Percentiles rank a stretch among this genome's conserved stretches.
These are phyloP conservation scores for Pinus tabuliformis DNA, from an alignment of 75 land plant species.

Conservation along the genomic window DNA sequence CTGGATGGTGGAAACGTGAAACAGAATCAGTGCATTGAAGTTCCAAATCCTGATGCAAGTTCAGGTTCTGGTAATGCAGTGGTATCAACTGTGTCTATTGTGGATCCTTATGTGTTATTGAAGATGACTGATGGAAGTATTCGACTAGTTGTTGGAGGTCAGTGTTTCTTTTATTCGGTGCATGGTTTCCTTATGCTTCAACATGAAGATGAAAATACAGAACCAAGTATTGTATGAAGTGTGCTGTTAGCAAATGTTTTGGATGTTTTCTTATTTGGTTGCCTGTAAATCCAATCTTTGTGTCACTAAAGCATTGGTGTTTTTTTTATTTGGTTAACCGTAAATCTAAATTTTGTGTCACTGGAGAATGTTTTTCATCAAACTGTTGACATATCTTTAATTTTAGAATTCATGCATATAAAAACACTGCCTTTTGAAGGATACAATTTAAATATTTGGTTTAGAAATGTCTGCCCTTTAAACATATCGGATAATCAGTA, in stretches of 20 bases:
- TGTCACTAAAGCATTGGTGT: background rate
- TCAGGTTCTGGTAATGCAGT: constrained; percentile 27
- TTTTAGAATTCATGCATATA: background rate
- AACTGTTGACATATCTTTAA: background rate
- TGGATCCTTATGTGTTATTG: constrained; percentile 93
- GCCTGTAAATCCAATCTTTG: background rate
- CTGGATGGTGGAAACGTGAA: constrained; percentile 92
- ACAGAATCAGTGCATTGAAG: constrained; percentile 66
- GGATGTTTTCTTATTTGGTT: background rate
- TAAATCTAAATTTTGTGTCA: background rate
- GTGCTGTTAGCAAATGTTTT: background rate
- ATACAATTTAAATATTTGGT: too few relatives aligned
- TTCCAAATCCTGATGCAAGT: constrained; percentile 33
- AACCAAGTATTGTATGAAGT: background rate
- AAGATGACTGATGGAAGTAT: constrained; percentile 88
- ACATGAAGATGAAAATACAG: background rate
- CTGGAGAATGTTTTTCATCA: background rate
- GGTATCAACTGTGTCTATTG: constrained; percentile 77
- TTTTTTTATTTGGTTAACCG: background rate
- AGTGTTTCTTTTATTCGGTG: background rate
- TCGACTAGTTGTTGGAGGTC: constrained; percentile 97
- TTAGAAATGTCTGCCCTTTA: too few relatives aligned
- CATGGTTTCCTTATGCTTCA: background rate
- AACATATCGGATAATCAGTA: too few relatives aligned
- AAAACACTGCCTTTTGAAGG: too few relatives aligned